These are phyloP conservation scores for Zygoascus biomembranicola DNA, from an alignment of 805 yeast genomes.

Conservation along the genomic window DNA sequence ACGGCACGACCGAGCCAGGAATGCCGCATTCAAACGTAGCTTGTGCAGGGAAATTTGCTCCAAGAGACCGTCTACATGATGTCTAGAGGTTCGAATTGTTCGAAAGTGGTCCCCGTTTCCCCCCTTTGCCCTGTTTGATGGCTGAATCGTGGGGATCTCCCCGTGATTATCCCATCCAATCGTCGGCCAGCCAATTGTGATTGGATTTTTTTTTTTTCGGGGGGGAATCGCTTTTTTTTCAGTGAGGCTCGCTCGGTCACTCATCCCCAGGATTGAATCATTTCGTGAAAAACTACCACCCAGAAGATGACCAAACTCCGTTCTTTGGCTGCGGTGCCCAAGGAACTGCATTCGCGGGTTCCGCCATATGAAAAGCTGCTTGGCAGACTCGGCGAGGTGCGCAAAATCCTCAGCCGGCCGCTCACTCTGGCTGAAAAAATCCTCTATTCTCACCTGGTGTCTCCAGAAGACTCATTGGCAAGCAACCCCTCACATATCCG, in stretches of 20 bases:
- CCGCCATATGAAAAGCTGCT: constrained; percentile 84
- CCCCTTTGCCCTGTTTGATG: too few species aligned
- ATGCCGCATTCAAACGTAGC: too few species aligned
- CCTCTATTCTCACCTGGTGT: constrained; percentile 81
- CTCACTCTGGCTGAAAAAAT: constrained; percentile 92
- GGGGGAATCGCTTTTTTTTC: background rate
- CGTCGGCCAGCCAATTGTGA: too few species aligned
- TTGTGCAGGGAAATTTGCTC: too few species aligned
- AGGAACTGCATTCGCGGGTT: constrained; percentile 55
- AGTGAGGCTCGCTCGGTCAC: background rate
- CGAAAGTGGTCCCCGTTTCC: too few species aligned
- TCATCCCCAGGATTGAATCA: background rate
- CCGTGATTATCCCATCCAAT: too few species aligned
- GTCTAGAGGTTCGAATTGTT: too few species aligned
- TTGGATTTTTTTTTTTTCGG: too few species aligned
- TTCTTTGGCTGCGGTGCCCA: constrained; percentile 3
- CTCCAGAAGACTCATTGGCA: constrained; percentile 75
- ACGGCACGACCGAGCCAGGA: too few species aligned
- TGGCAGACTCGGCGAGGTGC: constrained; percentile 53
- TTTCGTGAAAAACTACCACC: constrained; percentile 37
- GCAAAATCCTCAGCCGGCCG: constrained; percentile 60
- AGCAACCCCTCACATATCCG: constrained; percentile 46
- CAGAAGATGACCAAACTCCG: background rate
- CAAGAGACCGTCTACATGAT: too few species aligned
- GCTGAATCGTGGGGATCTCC: too few species aligned